Conservation (phyloP, 805 yeast species). For the Brettanomyces sp. region DNA sequence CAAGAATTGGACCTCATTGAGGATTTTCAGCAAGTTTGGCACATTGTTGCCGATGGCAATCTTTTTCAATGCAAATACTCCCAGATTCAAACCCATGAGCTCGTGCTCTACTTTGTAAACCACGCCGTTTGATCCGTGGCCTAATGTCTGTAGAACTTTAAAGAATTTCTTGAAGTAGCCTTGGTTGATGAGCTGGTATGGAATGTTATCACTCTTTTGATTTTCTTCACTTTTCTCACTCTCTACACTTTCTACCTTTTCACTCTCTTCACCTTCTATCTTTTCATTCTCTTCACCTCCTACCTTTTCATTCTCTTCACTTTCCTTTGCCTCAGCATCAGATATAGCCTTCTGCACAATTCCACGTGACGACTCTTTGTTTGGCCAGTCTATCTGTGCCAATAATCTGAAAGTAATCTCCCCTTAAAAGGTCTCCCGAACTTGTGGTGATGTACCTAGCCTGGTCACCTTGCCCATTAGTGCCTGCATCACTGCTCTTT, state of each 20-base stretch:
- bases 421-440: slow-evolving; percentile 13
- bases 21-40: slow-evolving; percentile 56
- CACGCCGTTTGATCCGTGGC: slow-evolving; percentile 78
- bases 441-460: slow-evolving; percentile 4
- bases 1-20: slow-evolving; percentile 70
- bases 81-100: slow-evolving; percentile 62
- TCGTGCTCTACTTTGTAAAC: slow-evolving; percentile 79
- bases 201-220: slow-evolving; percentile 9
- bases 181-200: slow-evolving; percentile 54
- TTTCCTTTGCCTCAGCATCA: too few species aligned
- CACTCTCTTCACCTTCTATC: not conserved
- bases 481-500: not conserved
- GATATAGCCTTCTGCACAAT: not conserved
- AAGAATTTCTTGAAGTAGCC: slow-evolving; percentile 77
- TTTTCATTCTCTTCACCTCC: not conserved
- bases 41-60: slow-evolving; percentile 76
- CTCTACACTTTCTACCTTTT: not conserved
- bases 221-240: not conserved
- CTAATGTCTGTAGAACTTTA: slow-evolving; percentile 48
- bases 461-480: not conserved
- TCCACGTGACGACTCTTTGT: slow-evolving; percentile 4
- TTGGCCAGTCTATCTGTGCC: slow-evolving; percentile 6
- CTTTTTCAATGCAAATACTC: slow-evolving; percentile 76
- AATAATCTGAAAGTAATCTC: slow-evolving; percentile 22
- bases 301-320: not conserved